Evolutionary conservation across 2,329 filamentous ascomycete genomes (phyloP).

Genomic region (Colletotrichum sp.): DNA sequence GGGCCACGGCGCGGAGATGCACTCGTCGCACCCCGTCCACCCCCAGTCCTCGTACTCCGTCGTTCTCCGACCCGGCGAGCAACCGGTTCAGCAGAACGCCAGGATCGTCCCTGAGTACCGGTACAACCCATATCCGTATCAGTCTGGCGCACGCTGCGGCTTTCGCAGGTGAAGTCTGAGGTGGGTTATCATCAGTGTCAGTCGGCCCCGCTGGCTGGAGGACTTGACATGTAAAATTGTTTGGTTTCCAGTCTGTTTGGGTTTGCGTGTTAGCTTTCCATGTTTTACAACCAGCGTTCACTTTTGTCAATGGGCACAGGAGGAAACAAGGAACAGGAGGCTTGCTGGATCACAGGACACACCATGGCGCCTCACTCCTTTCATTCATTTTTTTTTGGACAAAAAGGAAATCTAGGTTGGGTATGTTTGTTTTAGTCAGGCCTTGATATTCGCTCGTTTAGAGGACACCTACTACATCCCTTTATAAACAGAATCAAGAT

Average conservation of each 20-base stretch:
- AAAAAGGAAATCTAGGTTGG: neutral
- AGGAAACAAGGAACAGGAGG: neutral
- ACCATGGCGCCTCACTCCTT: neutral
- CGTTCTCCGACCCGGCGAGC: neutral
- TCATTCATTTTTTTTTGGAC: neutral
- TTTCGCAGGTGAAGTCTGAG: neutral
- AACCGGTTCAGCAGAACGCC: neutral
- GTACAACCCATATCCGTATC: neutral
- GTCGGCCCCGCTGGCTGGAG: neutral
- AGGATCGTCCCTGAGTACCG: neutral
- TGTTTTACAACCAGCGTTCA: neutral
- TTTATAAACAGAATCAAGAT: neutral
- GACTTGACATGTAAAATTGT: neutral
- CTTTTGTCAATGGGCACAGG: neutral
- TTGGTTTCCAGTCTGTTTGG: neutral
- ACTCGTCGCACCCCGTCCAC: neutral
- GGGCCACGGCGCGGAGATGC: neutral
- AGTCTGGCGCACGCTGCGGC: neutral
- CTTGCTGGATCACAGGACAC: constrained; percentile 12
- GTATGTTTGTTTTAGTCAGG: neutral
- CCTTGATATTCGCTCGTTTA: neutral
- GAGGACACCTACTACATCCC: neutral
- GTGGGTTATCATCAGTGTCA: neutral
- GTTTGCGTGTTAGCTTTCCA: neutral
- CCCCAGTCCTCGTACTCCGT: neutral